Base-by-base conservation (phyloP, 2,329 filamentous ascomycete species). In the Alternaria angustiovoidea region DNA sequence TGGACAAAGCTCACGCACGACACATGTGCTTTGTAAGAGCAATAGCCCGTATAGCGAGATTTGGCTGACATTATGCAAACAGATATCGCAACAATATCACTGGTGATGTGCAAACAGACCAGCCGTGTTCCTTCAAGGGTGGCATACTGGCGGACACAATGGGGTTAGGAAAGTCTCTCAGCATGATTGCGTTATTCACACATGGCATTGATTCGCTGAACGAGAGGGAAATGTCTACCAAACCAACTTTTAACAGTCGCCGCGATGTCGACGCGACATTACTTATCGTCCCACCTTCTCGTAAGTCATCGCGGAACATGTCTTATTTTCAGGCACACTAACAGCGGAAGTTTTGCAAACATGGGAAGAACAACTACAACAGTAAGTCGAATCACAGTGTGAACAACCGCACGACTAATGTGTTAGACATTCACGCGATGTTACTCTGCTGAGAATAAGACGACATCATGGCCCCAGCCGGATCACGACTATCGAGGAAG, bases 81-180 rank as follows among this genome's bases (percentile, higher is more conserved):
- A 39, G 38, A 3, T 39, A 20, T 39, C 38, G 38, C n/a, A 39
- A 39, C n/a, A 39, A 39, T 47, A 7, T 55, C 22, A 49, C 34
- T 16, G 53, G 28, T 20, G 18, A 49, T 18, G 34, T 28, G 3
- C 32, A 14, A 49, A 30, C 26, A 14, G 26, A 4, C 49, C 26
- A 20, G 18, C 38, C 38, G 18, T 1, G 28, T 32, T 39, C n/a
- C 2, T 39, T 39, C 38, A 39, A 20, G n/a, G 59, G 63, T 2
- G 65, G 61, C 6, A 41, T 67, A 9, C 41, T 68, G 9, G 64
- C 66, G 11, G 66, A 67, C 18, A 48, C 49, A 2, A 68, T 68
- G 64, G 66, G 66, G 1, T 46, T 68, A 48, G 64, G 64, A 0
- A 68, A 68, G 28, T 60, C 64, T 32, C 58, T 63, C 14, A 64